phyloP scores from a whole-genome alignment of 805 yeast genomes.

The Zygosaccharomyces bisporus region DNA sequence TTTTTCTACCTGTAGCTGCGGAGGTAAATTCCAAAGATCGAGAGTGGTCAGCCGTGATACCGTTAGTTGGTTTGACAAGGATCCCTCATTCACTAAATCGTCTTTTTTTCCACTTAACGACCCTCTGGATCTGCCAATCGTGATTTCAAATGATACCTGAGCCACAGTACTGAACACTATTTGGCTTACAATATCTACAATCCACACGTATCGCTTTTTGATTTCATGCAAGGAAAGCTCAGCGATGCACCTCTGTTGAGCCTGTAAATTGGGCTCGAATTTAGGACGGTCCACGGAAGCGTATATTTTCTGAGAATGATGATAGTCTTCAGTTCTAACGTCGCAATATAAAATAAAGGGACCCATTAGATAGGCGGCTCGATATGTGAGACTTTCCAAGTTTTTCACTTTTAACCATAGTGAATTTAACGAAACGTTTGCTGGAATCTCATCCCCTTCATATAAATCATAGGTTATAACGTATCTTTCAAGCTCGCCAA shows the following conservation, averaged over 20 bases:
- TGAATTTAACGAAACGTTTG: constrained; percentile 29
- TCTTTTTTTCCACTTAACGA: constrained; percentile 24
- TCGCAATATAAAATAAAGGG: constrained; percentile 75
- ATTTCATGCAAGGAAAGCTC: constrained; percentile 64
- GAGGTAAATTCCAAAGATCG: constrained; percentile 71
- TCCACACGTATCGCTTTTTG: constrained; percentile 58
- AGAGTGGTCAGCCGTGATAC: constrained; percentile 53
- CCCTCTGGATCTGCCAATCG: constrained; percentile 44
- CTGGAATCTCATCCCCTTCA: constrained; percentile 30
- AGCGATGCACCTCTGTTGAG: constrained; percentile 59
- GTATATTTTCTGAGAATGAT: constrained; percentile 47
- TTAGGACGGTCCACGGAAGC: constrained; percentile 75
- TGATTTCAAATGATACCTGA: constrained; percentile 58
- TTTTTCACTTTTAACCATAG: constrained; percentile 60
- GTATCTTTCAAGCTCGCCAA: constrained; percentile 60
- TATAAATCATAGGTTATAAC: constrained; percentile 47
- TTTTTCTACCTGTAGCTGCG: constrained; percentile 20
- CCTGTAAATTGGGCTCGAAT: constrained; percentile 65
- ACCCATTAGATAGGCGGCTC: constrained; percentile 75
- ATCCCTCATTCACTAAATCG: constrained; percentile 29
- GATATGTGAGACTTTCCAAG: constrained; percentile 42
- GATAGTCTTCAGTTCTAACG: constrained; percentile 53
- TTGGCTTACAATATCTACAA: constrained; percentile 68
- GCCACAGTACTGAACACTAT: constrained; percentile 62
- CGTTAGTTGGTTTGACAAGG: constrained; percentile 36